Conservation (phyloP, 306 rosid genomes). For the Cercis canadensis region DNA sequence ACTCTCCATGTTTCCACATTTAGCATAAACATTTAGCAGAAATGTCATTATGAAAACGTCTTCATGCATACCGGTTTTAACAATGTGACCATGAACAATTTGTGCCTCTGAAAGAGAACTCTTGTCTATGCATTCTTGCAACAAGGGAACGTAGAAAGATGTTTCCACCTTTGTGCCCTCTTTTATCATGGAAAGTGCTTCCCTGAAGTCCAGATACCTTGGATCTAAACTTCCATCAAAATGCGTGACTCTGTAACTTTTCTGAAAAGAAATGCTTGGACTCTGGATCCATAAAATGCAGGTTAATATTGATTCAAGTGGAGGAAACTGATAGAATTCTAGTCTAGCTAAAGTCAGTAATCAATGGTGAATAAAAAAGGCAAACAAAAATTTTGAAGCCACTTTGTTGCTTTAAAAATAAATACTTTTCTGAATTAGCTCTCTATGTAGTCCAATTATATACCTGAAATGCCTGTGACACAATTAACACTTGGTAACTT, state of each 20-base stretch:
- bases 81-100: constrained; percentile 66
- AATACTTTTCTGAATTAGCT: too few relatives aligned
- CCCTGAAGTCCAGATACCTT: constrained; percentile 55
- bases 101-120: constrained; percentile 50
- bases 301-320: background rate
- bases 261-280: constrained; percentile 58
- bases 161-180: constrained; percentile 51
- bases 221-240: constrained; percentile 52
- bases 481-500: too few relatives aligned
- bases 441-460: too few relatives aligned
- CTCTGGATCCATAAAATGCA: constrained; percentile 52
- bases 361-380: too few relatives aligned
- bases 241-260: constrained; percentile 47
- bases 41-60: constrained; percentile 59
- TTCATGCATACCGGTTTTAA: constrained; percentile 67
- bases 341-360: background rate
- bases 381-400: background rate
- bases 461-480: too few relatives aligned
- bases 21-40: constrained; percentile 70
- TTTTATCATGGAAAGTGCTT: constrained; percentile 52
- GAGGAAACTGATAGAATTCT: constrained; percentile 1
- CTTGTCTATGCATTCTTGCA: constrained; percentile 67
- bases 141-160: constrained; percentile 57
- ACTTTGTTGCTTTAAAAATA: too few relatives aligned
- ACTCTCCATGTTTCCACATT: constrained; percentile 64